Evolutionary conservation across 2,329 filamentous ascomycete genomes (phyloP).

Genomic region (Ophiocordyceps sinensis): DNA sequence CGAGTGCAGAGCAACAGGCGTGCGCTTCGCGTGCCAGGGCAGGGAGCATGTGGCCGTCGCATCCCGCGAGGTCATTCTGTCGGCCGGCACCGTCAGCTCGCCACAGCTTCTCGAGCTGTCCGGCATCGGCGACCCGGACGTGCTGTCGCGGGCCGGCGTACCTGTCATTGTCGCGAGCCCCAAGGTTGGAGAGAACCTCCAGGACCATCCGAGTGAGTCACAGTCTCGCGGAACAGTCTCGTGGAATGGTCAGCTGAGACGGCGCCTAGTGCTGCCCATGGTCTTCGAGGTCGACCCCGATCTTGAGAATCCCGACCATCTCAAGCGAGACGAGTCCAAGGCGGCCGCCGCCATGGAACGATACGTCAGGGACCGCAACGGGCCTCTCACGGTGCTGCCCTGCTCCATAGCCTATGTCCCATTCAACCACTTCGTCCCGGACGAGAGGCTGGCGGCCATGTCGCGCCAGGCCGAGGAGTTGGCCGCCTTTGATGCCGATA

Average conservation of each 20-base stretch:
- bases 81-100: constrained; percentile 41
- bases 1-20: constrained; percentile 14
- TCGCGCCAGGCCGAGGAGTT: constrained; percentile 8
- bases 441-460: constrained; percentile 8
- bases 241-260: background rate
- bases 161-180: constrained; percentile 23
- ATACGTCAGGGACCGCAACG: constrained; percentile 14
- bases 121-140: constrained; percentile 34
- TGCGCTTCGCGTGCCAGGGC: constrained; percentile 22
- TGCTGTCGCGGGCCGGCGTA: constrained; percentile 24
- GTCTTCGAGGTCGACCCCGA: constrained; percentile 30
- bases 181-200: constrained; percentile 32
- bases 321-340: constrained; percentile 14
- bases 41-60: constrained; percentile 20
- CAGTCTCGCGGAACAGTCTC: background rate
- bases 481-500: constrained; percentile 8
- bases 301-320: constrained; percentile 24
- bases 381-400: constrained; percentile 24
- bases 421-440: constrained; percentile 17
- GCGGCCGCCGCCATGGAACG: constrained; percentile 18
- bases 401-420: constrained; percentile 28
- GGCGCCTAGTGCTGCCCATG: constrained; percentile 20
- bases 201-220: constrained; percentile 26
- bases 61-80: constrained; percentile 40
- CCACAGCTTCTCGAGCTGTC: constrained; percentile 47